Base-by-base conservation (phyloP, 768 basidiomycete species). In the Rhizopogon sp. region DNA sequence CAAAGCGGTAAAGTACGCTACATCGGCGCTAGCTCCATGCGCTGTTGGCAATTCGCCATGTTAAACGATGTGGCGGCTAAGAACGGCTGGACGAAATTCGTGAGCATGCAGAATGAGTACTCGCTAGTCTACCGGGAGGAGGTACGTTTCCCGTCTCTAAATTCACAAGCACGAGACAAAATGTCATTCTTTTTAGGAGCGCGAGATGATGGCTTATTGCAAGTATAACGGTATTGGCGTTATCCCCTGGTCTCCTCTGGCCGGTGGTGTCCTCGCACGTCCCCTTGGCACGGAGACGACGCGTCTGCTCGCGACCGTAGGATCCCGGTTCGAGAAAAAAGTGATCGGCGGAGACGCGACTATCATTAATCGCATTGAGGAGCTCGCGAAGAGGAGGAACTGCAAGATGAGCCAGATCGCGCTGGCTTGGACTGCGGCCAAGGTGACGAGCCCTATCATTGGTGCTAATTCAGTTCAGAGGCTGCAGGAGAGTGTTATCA, bases 171-270 rank as follows among this genome's bases (percentile, higher is more conserved):
- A 25, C 22, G 22, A 25, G 22, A 25, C 22, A 25, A 25, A 25
- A 25, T 25, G 22, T 25, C 22, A 25, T 25, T 25, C 20, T 25
- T n/a, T n/a, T 25, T 31, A 78, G 79, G 78, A 79, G 52, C 67
- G 72, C 1, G 76, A 77, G 55, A 74, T 77, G 76, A 60, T 72
- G 17, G 62, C 69, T 3, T 79, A 77, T 62, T 79, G 76, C 62
- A 69, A 73, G 22, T 72, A 69, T 54, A 73, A 76, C 25, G 81
- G 81, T 25, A 78, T 83, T 33, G 80, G 80, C 0, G 63, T 77
- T 25, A 80, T 84, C 33, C 79, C 81, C 0, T 82, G 78, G 75
- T 64, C 72, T 0, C 78, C 80, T 1, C 71, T 84, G 14, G 60
- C 66, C 17, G 56, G 54, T 5, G 79, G 78, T 5, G 39, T 62